These are phyloP conservation scores for Bidens hawaiensis DNA, from an alignment of 140 eudicot genomes.

Conservation along the genomic window DNA sequence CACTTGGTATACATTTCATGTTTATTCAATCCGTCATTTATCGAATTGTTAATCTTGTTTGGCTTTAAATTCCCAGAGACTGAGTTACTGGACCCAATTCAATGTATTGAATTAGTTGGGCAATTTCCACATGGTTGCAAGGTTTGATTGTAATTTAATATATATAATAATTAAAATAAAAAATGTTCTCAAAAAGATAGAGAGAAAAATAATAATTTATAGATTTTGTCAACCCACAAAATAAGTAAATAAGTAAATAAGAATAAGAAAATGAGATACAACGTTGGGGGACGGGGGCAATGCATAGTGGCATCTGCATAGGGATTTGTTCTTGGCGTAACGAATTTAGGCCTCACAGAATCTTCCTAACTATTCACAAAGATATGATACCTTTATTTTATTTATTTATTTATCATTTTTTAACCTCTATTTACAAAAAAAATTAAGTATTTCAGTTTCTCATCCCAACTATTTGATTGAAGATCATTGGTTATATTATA, in stretches of 20 bases:
- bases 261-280: background rate
- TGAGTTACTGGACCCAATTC: conserved; percentile 20
- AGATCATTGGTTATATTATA: too few relatives aligned
- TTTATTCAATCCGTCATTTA: too few relatives aligned
- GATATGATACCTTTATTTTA: conserved; percentile 12
- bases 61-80: conserved; percentile 12
- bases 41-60: conserved; percentile 5
- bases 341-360: conserved; percentile 27
- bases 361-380: conserved; percentile 21
- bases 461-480: too few relatives aligned
- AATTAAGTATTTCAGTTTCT: too few relatives aligned
- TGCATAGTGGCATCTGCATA: conserved; percentile 31
- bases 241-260: too few relatives aligned
- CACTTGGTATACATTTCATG: too few relatives aligned
- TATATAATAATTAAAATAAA: too few relatives aligned
- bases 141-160: too few relatives aligned
- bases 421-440: too few relatives aligned
- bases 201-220: too few relatives aligned
- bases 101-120: conserved; percentile 27
- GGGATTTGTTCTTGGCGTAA: conserved; percentile 23
- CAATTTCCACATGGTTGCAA: too few relatives aligned
- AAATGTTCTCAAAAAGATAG: too few relatives aligned
- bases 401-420: background rate
- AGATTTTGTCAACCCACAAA: background rate
- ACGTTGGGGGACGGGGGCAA: background rate